These are phyloP conservation scores for Xanthoconium separans DNA, from an alignment of 1,284 basidiomycete species.

Conservation along the genomic window DNA sequence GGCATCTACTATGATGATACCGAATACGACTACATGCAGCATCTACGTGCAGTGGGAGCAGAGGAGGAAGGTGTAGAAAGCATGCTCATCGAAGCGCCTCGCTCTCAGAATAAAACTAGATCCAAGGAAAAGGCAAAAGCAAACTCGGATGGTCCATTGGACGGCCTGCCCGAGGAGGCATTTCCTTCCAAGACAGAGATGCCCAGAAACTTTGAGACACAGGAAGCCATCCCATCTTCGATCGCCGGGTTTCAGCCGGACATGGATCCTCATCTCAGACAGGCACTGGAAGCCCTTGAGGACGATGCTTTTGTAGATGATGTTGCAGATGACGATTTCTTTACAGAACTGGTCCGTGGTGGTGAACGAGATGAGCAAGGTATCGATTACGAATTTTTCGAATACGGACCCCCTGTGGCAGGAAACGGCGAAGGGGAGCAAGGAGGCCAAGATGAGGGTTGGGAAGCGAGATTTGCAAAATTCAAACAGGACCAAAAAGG, in stretches of 20 bases:
- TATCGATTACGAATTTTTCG: slow-evolving; percentile 67
- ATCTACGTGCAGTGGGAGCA: slow-evolving; percentile 76
- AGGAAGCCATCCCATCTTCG: slow-evolving; percentile 76
- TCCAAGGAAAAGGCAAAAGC: slow-evolving; percentile 35
- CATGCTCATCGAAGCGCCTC: slow-evolving; percentile 72
- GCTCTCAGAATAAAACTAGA: slow-evolving; percentile 36
- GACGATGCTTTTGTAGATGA: slow-evolving; percentile 93
- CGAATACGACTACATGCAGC: slow-evolving; percentile 99
- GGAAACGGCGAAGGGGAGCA: slow-evolving; percentile 11
- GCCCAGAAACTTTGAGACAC: slow-evolving; percentile 71
- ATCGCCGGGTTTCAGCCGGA: slow-evolving; percentile 92
- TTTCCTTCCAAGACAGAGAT: slow-evolving; percentile 75
- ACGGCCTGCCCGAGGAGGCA: slow-evolving; percentile 67
- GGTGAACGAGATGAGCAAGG: slow-evolving; percentile 63
- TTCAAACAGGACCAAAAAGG: slow-evolving; percentile 65
- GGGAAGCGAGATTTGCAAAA: slow-evolving; percentile 75
- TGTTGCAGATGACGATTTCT: slow-evolving; percentile 70
- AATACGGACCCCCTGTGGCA: slow-evolving; percentile 50
- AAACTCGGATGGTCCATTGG: slow-evolving; percentile 34
- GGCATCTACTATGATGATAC: slow-evolving; percentile 97
- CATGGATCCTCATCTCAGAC: slow-evolving; percentile 95
- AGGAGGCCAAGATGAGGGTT: slow-evolving; percentile 40
- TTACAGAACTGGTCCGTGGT: slow-evolving; percentile 68
- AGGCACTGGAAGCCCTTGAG: slow-evolving; percentile 92
- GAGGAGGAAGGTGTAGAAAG: slow-evolving; percentile 77